phyloP scores from a whole-genome alignment of 2,329 filamentous ascomycete species.

The Hypoxylon sp. region DNA sequence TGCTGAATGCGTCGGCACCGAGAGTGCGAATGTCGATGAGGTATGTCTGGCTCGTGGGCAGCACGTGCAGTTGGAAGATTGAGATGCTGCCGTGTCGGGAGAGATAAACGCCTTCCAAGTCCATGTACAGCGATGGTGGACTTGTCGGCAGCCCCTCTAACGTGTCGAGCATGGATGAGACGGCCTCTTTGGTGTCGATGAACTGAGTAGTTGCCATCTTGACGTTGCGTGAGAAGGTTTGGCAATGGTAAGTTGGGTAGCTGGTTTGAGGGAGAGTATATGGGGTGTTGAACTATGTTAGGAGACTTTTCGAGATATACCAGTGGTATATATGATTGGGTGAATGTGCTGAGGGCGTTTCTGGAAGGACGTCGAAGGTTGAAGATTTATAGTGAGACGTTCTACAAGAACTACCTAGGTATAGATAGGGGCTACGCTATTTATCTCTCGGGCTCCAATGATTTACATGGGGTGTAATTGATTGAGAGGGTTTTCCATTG shows the following conservation, averaged over 20 bases:
- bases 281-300: no score
- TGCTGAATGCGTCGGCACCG: slow-evolving; percentile 53
- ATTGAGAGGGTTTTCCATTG: no score
- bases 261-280: no score
- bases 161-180: slow-evolving; percentile 37
- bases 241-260: neutral
- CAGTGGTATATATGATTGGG: no score
- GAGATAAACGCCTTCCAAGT: slow-evolving; percentile 62
- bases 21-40: slow-evolving; percentile 61
- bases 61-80: slow-evolving; percentile 56
- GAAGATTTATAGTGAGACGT: no score
- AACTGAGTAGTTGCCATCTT: neutral
- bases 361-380: no score
- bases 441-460: no score
- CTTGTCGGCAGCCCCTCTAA: slow-evolving; percentile 42
- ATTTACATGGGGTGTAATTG: no score
- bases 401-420: no score
- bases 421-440: no score
- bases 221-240: neutral
- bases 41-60: slow-evolving; percentile 50
- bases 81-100: slow-evolving; percentile 58
- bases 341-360: no score
- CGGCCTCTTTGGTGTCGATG: slow-evolving; percentile 30
- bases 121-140: slow-evolving; percentile 58
- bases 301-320: no score